Conservation (phyloP, 495 filamentous ascomycete species). For the Talaromyces borbonicus region DNA sequence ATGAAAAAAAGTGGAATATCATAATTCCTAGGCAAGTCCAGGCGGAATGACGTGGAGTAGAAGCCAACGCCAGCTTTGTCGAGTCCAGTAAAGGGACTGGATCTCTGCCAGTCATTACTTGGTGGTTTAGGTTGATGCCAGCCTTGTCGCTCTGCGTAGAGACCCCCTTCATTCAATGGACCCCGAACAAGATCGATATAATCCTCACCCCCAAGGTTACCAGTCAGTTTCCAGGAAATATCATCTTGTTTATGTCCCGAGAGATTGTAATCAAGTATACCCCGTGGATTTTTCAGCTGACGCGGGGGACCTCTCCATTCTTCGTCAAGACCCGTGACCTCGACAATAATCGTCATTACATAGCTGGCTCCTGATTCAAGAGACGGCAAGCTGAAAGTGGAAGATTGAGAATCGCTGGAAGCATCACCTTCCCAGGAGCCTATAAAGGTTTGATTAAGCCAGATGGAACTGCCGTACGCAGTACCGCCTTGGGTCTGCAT, state of each 20-base stretch:
- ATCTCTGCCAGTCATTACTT: slow-evolving; percentile 16
- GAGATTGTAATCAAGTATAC: slow-evolving; percentile 50
- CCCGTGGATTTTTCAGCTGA: slow-evolving; percentile 61
- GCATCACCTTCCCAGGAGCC: slow-evolving; percentile 25
- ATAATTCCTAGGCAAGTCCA: slow-evolving; percentile 36
- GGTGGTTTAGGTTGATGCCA: slow-evolving; percentile 51
- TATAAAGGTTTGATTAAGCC: slow-evolving; percentile 43
- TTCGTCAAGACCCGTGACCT: slow-evolving; percentile 62
- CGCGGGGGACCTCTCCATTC: slow-evolving; percentile 48
- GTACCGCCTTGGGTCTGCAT: slow-evolving; percentile 40
- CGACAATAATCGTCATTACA: slow-evolving; percentile 56
- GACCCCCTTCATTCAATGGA: slow-evolving; percentile 63
- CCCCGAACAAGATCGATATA: slow-evolving; percentile 55
- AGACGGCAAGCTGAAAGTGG: too few relatives aligned
- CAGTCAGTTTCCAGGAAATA: slow-evolving; percentile 62
- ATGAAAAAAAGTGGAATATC: slow-evolving; percentile 35
- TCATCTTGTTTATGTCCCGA: slow-evolving; percentile 21
- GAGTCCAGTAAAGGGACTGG: slow-evolving; percentile 44
- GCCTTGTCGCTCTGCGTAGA: slow-evolving; percentile 56
- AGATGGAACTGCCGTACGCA: slow-evolving; percentile 47
- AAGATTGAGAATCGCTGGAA: background rate
- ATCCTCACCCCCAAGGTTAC: slow-evolving; percentile 61
- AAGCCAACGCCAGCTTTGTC: slow-evolving; percentile 42
- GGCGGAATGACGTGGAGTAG: slow-evolving; percentile 46
- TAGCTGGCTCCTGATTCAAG: too few relatives aligned